These are phyloP conservation scores for Blumeriella jaapii DNA, from an alignment of 2,329 filamentous ascomycete genomes.

Conservation along the genomic window DNA sequence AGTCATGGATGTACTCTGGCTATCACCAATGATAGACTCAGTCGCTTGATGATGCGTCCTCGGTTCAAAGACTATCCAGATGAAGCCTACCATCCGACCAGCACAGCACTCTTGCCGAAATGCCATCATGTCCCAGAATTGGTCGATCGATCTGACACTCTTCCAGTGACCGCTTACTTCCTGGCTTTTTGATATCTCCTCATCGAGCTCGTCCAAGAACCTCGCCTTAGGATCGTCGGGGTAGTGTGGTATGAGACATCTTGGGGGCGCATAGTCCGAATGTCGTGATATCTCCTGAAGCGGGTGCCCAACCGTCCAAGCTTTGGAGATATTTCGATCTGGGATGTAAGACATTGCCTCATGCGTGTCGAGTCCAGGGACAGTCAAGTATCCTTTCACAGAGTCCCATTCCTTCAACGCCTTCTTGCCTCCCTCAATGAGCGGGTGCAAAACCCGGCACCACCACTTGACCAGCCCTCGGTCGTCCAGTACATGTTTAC, in stretches of 20 bases:
- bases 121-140: constrained; percentile 98
- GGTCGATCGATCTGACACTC: constrained; percentile 70
- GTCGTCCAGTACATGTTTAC: constrained; percentile 89
- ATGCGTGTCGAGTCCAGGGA: constrained; percentile 75
- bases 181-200: constrained; percentile 54
- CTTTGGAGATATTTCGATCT: constrained; percentile 24
- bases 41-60: constrained; percentile 7
- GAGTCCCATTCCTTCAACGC: constrained; percentile 29
- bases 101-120: constrained; percentile 93
- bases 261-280: constrained; percentile 55
- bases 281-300: constrained; percentile 55
- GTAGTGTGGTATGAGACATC: constrained; percentile 80
- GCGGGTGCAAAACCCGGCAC: constrained; percentile 74
- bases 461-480: constrained; percentile 89
- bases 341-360: constrained; percentile 77
- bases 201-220: constrained; percentile 80
- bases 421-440: constrained; percentile 34
- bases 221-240: constrained; percentile 93
- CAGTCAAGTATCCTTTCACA: constrained; percentile 69
- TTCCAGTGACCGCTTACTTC: constrained; percentile 63
- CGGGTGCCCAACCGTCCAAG: constrained; percentile 61
- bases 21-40: constrained; percentile 12
- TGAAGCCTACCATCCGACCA: constrained; percentile 81
- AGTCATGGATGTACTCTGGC: constrained; percentile 11
- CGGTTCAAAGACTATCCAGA: constrained; percentile 71